Base-by-base conservation (phyloP, 305 asterid genomes). In the Ajuga reptans region DNA sequence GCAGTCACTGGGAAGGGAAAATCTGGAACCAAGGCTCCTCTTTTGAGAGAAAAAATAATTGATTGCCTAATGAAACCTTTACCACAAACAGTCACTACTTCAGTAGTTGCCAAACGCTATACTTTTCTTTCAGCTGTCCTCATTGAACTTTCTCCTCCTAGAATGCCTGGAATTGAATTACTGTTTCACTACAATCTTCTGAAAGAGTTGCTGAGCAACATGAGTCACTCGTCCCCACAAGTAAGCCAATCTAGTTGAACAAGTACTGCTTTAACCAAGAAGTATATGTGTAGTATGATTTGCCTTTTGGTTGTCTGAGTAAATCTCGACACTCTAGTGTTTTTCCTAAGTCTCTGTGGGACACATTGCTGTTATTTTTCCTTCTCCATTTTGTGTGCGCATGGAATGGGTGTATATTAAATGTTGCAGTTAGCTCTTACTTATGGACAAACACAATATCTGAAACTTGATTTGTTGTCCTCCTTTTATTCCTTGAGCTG, bases 1-100 rank as follows among this genome's bases (percentile, higher is more conserved):
- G 95, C 98, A 46, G 96, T 86, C 79, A 89, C 98, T 16, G 99
- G 99, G 53, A 94, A 94, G 82, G 99, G 98, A 73, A 87, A 84
- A 74, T 78, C 81, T 68, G 98, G 98, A 76, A 83, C 89, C 34
- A 79, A 83, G 83, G 79, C 83, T 69, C 99, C 98, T 57, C 84
- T 83, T 71, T 79, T 94, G 75, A 86, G 99, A 81, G 83, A 86
- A 47, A 88, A 79, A 78, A 80, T 94, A 77, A 78, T 94, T 83
- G 95, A 84, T 79, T 91, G 97, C 80, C 80, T 94, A 78, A 85
- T 94, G 92, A 82, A 80, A 81, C 89, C 97, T 75, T 82, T 94
- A 75, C 88, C 90, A 59, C 84, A 83, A 76, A 82, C 95, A 47
- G 95, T 84, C 29, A 79, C 88, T 60, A 85, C 98, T 65, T 78